These are phyloP conservation scores for Plectosphaerella cucumerina DNA, from an alignment of 2,329 filamentous ascomycete species.

Conservation along the genomic window DNA sequence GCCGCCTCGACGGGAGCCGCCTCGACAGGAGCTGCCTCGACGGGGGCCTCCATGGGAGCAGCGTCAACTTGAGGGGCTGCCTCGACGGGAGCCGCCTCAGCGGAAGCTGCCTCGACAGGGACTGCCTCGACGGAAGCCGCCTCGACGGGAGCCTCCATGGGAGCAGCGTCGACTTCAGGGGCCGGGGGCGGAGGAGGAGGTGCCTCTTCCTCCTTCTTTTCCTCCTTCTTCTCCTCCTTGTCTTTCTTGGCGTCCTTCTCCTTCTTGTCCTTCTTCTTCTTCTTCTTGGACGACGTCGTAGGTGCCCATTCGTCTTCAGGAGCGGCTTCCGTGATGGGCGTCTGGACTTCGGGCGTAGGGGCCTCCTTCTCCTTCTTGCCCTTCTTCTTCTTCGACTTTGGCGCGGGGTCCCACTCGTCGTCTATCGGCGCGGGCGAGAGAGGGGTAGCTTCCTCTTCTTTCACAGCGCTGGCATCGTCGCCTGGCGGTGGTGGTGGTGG, in stretches of 20 bases:
- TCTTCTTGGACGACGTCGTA: conserved; percentile 5
- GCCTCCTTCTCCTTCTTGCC: conserved; percentile 12
- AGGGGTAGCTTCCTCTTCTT: not conserved
- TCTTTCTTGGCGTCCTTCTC: conserved; percentile 3
- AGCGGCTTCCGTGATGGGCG: not conserved
- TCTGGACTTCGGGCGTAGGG: not conserved
- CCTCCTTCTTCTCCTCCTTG: conserved; percentile 5
- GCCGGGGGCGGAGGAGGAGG: not conserved
- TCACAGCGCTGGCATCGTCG: not conserved
- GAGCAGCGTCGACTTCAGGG: not conserved
- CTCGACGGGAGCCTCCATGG: too few species aligned
- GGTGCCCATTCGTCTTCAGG: not conserved
- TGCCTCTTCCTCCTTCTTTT: not conserved
- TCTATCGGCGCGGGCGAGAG: conserved; percentile 1
- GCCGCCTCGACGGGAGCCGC: too few species aligned
- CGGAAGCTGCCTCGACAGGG: too few species aligned
- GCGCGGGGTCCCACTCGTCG: conserved; percentile 8
- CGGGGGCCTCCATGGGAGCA: not conserved
- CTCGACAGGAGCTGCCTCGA: too few species aligned
- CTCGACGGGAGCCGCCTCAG: too few species aligned
- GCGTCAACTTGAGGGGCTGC: too few species aligned
- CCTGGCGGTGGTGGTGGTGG: not conserved
- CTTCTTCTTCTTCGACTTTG: conserved; percentile 9
- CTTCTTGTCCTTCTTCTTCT: conserved; percentile 12
- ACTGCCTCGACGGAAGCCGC: too few species aligned